Percentiles rank a stretch among this genome's conserved stretches.
Conservation (phyloP, 2,329 filamentous ascomycete species). For the Mariannaea sp. region DNA sequence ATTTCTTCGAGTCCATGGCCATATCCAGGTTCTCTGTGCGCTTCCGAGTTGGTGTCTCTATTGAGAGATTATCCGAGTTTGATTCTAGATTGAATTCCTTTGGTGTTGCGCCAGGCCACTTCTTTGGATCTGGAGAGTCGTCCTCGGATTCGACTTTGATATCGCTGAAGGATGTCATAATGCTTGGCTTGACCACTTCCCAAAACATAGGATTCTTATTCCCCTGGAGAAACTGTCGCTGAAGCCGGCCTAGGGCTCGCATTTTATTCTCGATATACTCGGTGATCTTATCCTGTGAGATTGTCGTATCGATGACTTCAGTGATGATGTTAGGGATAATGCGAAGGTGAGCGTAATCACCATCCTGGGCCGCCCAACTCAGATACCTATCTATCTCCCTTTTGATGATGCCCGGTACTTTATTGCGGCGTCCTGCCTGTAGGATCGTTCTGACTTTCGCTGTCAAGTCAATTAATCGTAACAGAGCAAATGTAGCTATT, state of each 20-base stretch:
- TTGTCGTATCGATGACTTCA: constrained; percentile 42
- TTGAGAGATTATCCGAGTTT: constrained; percentile 21
- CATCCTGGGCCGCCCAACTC: constrained; percentile 50
- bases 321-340: constrained; percentile 47
- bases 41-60: constrained; percentile 5
- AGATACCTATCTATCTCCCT: constrained; percentile 43
- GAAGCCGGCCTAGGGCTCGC: constrained; percentile 42
- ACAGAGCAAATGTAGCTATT: constrained; percentile 47
- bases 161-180: constrained; percentile 26
- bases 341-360: constrained; percentile 42
- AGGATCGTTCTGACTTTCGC: constrained; percentile 40
- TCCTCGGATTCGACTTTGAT: constrained; percentile 31
- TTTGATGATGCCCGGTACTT: constrained; percentile 42
- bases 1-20: constrained; percentile 20
- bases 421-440: constrained; percentile 44
- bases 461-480: constrained; percentile 48
- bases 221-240: constrained; percentile 43
- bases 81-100: constrained; percentile 5
- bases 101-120: constrained; percentile 13
- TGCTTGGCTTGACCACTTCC: constrained; percentile 33
- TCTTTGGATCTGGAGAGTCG: background rate
- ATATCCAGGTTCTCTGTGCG: constrained; percentile 18
- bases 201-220: constrained; percentile 41
- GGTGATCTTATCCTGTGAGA: constrained; percentile 40
- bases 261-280: constrained; percentile 45